Percentiles rank a stretch among this genome's conserved stretches.
These are phyloP conservation scores for Trichoderma asperelloides DNA, from an alignment of 495 filamentous ascomycete species.

Conservation along the genomic window DNA sequence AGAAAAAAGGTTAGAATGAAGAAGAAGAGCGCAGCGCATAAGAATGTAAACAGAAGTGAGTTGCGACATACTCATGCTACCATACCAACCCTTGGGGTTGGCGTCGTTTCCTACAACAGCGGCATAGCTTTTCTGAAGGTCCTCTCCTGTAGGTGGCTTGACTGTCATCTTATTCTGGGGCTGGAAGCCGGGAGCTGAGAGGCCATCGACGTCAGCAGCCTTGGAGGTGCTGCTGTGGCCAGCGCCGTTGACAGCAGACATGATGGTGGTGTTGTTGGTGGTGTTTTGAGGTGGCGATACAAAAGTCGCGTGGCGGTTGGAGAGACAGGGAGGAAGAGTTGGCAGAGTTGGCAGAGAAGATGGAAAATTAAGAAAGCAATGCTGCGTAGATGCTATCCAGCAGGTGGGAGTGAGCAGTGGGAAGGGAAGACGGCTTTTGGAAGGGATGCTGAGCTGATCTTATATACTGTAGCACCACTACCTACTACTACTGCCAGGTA, in stretches of 20 bases:
- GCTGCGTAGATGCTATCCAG: not conserved
- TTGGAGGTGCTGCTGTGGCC: constrained; percentile 7
- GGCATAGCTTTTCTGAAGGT: constrained; percentile 87
- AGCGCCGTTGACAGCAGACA: constrained; percentile 1
- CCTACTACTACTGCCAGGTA: too few relatives aligned
- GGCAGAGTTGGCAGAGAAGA: not conserved
- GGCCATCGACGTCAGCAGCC: not conserved
- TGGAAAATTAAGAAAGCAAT: not conserved
- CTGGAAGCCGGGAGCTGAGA: constrained; percentile 24
- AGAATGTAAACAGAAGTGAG: not conserved
- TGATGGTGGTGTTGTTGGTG: not conserved
- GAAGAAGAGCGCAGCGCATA: not conserved
- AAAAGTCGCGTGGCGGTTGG: not conserved
- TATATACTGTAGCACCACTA: not conserved
- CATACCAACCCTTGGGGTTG: constrained; percentile 81
- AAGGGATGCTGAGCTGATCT: not conserved
- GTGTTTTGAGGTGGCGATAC: not conserved
- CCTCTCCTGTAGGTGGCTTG: constrained; percentile 69
- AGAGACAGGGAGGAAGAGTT: not conserved
- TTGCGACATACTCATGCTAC: constrained; percentile 63
- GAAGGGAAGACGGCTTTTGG: not conserved
- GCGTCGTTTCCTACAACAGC: constrained; percentile 63
- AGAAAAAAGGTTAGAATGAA: not conserved
- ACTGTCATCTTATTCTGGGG: constrained; percentile 56
- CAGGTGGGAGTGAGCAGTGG: not conserved